Base-by-base conservation (phyloP, 192 early-diverging fungal genomes). In the Tieghemiomyces parasiticus region DNA sequence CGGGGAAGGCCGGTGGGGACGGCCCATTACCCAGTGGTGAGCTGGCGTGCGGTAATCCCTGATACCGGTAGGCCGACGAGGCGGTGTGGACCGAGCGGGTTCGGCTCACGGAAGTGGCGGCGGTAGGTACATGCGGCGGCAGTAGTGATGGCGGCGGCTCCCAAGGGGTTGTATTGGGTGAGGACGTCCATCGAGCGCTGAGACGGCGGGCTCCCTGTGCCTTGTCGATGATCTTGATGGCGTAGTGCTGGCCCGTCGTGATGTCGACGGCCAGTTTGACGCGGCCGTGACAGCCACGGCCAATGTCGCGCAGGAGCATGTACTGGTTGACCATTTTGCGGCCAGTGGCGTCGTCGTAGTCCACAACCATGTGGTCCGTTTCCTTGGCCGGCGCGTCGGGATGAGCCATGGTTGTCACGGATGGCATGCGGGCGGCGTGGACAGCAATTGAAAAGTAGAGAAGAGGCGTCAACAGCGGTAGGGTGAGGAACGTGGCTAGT, bases 301-400 rank as follows among this genome's bases (percentile, higher is more conserved):
- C 95, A 13, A 98, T 74, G 67, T 95, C 91, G 50, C 75, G 74
- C 10, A 96, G 67, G 12, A 98, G 81, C 75, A 92, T 85, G 71
- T 94, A 98, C 58, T 94, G 80, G 71, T 98, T 98, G 65, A 98
- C 89, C 79, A 89, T 86, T 62, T 98, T 98, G 69, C 87, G 85
- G 20, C 93, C 95, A 0, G 89, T 89, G 44, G 66, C 70, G 45
- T 83, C 80, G 63, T 95, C 90, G 67, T 87, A 82, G 53, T 88
- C 83, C 42, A 90, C 84, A 61, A 81, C 81, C 67, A 96, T 86
- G 42, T 74, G 82, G 53, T 79, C 73, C 2, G 93, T 96, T 67
- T 93, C 92, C 60, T 88, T 83, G 30, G 94, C 87, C 1, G 71
- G 53, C 1, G 60, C 3, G 55, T 31, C 44, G 54, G 44, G 54